Conservation (phyloP, 257 asterid species). For the Gentiana straminea region DNA sequence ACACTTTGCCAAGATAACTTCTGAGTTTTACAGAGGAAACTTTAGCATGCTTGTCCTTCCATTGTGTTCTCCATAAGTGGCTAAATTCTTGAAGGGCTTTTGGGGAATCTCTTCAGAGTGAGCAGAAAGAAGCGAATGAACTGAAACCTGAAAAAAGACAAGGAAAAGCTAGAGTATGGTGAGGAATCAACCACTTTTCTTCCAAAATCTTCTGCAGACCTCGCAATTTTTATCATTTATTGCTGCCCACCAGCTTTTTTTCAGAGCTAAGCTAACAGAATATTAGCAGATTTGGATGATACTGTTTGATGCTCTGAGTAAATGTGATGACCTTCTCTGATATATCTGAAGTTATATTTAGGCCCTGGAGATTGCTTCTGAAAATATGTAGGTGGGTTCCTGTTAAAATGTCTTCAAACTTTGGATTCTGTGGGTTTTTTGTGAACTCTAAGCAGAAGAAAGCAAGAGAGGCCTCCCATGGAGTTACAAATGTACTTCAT, state of each 20-base stretch:
- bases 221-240: conserved; percentile 4
- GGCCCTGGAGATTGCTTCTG: conserved; percentile 19
- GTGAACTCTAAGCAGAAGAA: conserved; percentile 27
- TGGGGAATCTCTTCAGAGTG: conserved; percentile 5
- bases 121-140: conserved; percentile 2
- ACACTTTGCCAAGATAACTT: conserved; percentile 24
- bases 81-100: conserved; percentile 17
- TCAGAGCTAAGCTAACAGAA: conserved; percentile 6
- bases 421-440: conserved; percentile 19
- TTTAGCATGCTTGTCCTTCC: conserved; percentile 33
- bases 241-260: conserved; percentile 14
- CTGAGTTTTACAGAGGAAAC: conserved; percentile 13
- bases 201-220: conserved; percentile 23
- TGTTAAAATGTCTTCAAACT: conserved; percentile 41
- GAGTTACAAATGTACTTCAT: conserved; percentile 15
- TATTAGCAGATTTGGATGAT: conserved; percentile 8
- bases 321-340: conserved; percentile 22
- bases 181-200: conserved; percentile 12
- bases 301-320: conserved; percentile 11
- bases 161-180: conserved; percentile 13
- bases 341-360: conserved; percentile 18
- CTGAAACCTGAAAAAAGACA: conserved; percentile 2
- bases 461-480: conserved; percentile 21
- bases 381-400: conserved; percentile 32
- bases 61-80: conserved; percentile 20